phyloP scores from a whole-genome alignment of 768 basidiomycete species.

The Leccinum rimulosum region DNA sequence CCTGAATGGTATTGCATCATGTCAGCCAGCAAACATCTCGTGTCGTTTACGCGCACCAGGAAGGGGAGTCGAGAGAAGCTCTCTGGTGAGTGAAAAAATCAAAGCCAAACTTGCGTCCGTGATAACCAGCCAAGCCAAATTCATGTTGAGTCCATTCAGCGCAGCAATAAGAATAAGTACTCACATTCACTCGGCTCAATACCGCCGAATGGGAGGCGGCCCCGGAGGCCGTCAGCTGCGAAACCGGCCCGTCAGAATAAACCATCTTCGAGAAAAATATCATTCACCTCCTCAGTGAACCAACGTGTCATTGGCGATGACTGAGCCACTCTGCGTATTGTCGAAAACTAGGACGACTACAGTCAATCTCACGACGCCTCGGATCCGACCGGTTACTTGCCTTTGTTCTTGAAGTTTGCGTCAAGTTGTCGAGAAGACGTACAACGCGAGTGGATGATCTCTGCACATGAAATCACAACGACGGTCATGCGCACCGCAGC shows the following conservation, averaged over 20 bases:
- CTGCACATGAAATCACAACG: slow-evolving; percentile 32
- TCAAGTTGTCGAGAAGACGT: slow-evolving; percentile 72
- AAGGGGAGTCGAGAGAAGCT: slow-evolving; percentile 45
- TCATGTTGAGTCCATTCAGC: background rate
- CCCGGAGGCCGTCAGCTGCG: slow-evolving; percentile 54
- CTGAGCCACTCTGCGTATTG: slow-evolving; percentile 69
- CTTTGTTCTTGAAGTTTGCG: slow-evolving; percentile 55
- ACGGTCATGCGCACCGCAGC: background rate
- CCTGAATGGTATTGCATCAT: slow-evolving; percentile 9
- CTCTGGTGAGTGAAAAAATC: slow-evolving; percentile 78
- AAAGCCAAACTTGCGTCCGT: slow-evolving; percentile 73
- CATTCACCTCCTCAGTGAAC: slow-evolving; percentile 56
- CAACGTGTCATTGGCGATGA: slow-evolving; percentile 66
- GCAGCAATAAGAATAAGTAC: slow-evolving; percentile 22
- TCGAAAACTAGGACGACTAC: slow-evolving; percentile 48
- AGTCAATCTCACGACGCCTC: background rate
- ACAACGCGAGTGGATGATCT: slow-evolving; percentile 72
- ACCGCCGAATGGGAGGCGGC: slow-evolving; percentile 82
- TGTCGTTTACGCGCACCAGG: slow-evolving; percentile 24
- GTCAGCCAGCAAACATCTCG: background rate
- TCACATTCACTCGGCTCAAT: slow-evolving; percentile 70
- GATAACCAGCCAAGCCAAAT: slow-evolving; percentile 38
- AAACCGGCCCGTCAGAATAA: background rate
- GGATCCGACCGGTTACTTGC: slow-evolving; percentile 32
- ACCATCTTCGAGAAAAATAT: background rate